These are phyloP conservation scores for Neoconidiobolus thromboides DNA, from an alignment of 371 early-diverging fungal genomes.

Conservation along the genomic window DNA sequence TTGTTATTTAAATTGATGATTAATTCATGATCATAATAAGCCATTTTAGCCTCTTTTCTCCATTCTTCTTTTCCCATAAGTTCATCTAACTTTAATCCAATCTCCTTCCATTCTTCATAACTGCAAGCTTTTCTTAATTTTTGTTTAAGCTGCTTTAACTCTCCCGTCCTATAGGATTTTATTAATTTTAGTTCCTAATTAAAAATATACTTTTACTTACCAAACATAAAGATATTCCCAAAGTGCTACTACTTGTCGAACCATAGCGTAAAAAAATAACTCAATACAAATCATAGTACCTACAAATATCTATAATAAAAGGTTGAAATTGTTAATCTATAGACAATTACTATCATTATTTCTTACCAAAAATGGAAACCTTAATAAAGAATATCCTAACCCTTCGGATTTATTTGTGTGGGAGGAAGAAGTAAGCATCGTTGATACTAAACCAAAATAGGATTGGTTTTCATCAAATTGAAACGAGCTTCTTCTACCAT, in stretches of 20 bases:
- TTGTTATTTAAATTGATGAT: slow-evolving; percentile 35
- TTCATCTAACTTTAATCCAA: slow-evolving; percentile 45
- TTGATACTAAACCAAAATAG: no score
- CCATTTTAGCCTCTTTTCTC: slow-evolving; percentile 37
- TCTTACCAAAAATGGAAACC: slow-evolving; percentile 37
- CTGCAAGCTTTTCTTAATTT: slow-evolving; percentile 27
- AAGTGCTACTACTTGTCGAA: slow-evolving; percentile 49
- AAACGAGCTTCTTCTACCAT: no score
- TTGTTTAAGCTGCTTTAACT: slow-evolving; percentile 4
- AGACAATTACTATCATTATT: not conserved
- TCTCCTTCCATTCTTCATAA: slow-evolving; percentile 50
- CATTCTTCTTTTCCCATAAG: slow-evolving; percentile 49
- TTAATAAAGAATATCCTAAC: slow-evolving; percentile 26
- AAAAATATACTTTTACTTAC: slow-evolving; percentile 10
- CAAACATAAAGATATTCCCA: slow-evolving; percentile 51
- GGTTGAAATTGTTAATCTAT: not conserved
- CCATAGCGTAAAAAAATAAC: slow-evolving; percentile 35
- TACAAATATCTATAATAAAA: slow-evolving; percentile 24
- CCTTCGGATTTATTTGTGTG: slow-evolving; percentile 16
- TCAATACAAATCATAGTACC: slow-evolving; percentile 40
- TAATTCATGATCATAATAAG: slow-evolving; percentile 46
- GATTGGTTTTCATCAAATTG: no score
- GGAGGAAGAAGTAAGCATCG: no score
- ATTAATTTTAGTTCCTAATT: no score
- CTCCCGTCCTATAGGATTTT: not conserved